Evolutionary conservation across 2,329 filamentous ascomycete genomes (phyloP).

Genomic region (Colletotrichum sidae): DNA sequence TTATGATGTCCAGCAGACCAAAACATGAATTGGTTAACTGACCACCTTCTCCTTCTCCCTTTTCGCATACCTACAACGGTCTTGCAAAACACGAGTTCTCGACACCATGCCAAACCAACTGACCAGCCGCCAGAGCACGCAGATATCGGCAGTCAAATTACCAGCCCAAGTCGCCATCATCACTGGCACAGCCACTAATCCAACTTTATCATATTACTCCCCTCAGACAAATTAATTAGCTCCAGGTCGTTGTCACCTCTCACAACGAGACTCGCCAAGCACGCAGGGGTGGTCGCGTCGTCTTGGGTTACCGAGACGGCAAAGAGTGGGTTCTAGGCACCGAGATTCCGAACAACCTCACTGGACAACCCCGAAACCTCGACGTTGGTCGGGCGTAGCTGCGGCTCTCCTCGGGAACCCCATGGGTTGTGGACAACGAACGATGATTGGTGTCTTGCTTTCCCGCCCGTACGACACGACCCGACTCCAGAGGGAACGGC

Average conservation of each 20-base stretch:
- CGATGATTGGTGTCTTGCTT: not conserved
- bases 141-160: conserved; percentile 18
- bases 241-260: too few relatives aligned
- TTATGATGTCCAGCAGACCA: too few relatives aligned
- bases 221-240: too few relatives aligned
- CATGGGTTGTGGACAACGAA: not conserved
- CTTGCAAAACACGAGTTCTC: not conserved
- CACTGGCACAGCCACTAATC: not conserved
- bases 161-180: not conserved
- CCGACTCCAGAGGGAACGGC: too few relatives aligned
- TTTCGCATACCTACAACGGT: too few relatives aligned
- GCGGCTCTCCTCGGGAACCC: conserved; percentile 4
- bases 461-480: too few relatives aligned
- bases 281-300: not conserved
- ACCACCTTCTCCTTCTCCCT: too few relatives aligned
- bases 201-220: not conserved
- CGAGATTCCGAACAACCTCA: conserved; percentile 29
- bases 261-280: too few relatives aligned
- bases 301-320: not conserved
- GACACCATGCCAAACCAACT: too few relatives aligned
- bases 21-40: too few relatives aligned
- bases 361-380: conserved; percentile 1
- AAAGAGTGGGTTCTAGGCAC: conserved; percentile 26
- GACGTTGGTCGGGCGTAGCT: not conserved
- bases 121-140: not conserved